These are phyloP conservation scores for Mortierella hygrophila DNA, from an alignment of 192 early-diverging fungal genomes.

Conservation along the genomic window DNA sequence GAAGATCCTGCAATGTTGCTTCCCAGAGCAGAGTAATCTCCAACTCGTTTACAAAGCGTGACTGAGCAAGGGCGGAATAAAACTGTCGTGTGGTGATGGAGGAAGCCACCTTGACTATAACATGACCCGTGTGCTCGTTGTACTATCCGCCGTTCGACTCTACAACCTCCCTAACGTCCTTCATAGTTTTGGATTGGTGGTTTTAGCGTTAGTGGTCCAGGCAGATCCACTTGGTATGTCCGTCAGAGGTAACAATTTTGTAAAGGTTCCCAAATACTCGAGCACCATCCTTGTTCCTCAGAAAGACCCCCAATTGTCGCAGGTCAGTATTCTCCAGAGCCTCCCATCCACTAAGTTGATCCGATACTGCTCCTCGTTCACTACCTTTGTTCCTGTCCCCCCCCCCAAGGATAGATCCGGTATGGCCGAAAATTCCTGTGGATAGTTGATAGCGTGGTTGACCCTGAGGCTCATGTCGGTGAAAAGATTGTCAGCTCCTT, in stretches of 20 bases:
- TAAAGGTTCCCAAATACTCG: constrained; percentile 21
- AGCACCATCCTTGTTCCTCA: constrained; percentile 2
- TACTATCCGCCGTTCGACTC: neutral
- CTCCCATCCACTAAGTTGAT: neutral
- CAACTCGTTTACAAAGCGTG: neutral
- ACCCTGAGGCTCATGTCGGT: neutral
- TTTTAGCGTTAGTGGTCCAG: constrained; percentile 22
- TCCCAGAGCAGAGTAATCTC: constrained; percentile 10
- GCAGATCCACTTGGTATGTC: constrained; percentile 37
- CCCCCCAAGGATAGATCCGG: neutral
- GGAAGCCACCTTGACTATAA: neutral
- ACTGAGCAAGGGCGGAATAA: constrained; percentile 11
- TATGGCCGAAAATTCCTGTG: neutral
- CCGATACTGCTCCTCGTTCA: neutral
- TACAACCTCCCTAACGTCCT: constrained; percentile 9
- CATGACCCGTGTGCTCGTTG: constrained; percentile 6
- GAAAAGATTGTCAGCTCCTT: neutral
- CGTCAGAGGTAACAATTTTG: constrained; percentile 18
- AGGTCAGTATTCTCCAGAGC: constrained; percentile 16
- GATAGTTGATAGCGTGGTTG: neutral
- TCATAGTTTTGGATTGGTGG: neutral
- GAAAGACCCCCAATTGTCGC: constrained; percentile 9
- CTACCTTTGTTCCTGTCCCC: neutral
- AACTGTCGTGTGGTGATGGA: neutral
- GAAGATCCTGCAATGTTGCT: neutral